Evolutionary conservation across 2,329 filamentous ascomycete species (phyloP).

Genomic region (Monosporascus sp.): DNA sequence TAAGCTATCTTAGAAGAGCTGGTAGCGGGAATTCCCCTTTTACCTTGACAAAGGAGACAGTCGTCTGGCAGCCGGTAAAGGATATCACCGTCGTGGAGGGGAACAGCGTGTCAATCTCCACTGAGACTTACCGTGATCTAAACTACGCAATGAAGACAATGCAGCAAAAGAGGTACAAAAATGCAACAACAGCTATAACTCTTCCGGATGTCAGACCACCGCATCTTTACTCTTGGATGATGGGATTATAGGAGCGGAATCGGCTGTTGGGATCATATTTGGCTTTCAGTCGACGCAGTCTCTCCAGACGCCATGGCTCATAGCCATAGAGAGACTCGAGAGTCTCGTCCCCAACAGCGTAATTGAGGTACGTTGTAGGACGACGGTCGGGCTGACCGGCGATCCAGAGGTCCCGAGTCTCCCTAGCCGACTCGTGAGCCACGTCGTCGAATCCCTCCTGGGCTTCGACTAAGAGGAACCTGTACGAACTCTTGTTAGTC

Average conservation of each 20-base stretch:
- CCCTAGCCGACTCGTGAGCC: constrained; percentile 1
- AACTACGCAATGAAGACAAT: too few species aligned
- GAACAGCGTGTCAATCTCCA: too few species aligned
- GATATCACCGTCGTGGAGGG: too few species aligned
- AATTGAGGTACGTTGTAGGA: constrained; percentile 17
- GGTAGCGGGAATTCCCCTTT: too few species aligned
- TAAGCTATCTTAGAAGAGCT: too few species aligned
- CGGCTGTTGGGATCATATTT: constrained; percentile 29
- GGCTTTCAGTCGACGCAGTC: constrained; percentile 25
- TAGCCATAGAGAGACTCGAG: constrained; percentile 18
- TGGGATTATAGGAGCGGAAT: constrained; percentile 11
- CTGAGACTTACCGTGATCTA: too few species aligned
- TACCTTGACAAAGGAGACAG: too few species aligned
- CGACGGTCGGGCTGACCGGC: constrained; percentile 7
- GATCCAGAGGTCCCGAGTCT: constrained; percentile 11
- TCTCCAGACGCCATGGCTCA: constrained; percentile 25
- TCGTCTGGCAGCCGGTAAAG: too few species aligned
- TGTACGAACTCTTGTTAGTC: background rate
- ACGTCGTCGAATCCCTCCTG: background rate
- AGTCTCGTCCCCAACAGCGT: constrained; percentile 14
- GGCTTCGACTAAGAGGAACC: background rate
- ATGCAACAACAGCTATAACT: too few species aligned
- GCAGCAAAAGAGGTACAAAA: too few species aligned
- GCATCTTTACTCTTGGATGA: background rate
- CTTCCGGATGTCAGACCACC: too few species aligned